phyloP scores from a whole-genome alignment of 148 eudicot genomes.

The Rheum nobile region DNA sequence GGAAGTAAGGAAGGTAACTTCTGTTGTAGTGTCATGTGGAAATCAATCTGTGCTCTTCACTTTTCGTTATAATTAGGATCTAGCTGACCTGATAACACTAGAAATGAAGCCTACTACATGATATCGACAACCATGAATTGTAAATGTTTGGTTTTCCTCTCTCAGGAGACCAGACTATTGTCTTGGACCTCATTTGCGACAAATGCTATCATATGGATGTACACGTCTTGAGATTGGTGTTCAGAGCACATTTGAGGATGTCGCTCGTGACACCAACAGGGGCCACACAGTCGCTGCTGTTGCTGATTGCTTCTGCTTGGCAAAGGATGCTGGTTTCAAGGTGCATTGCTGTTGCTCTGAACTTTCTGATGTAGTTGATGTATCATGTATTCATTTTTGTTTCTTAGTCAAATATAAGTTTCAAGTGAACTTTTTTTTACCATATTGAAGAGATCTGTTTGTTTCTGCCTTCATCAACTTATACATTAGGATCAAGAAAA shows the following conservation, averaged over 20 bases:
- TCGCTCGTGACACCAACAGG: conserved; percentile 95
- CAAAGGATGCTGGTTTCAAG: conserved; percentile 99
- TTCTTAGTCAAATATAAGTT: not conserved
- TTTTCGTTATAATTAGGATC: not conserved
- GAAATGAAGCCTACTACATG: not conserved
- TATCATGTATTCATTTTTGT: not conserved
- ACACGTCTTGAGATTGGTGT: conserved; percentile 98
- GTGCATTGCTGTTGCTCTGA: conserved; percentile 21
- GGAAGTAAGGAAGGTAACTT: not conserved
- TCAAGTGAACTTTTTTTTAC: not conserved
- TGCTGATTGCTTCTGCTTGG: conserved; percentile 95
- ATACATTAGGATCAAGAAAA: not conserved
- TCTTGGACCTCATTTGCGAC: conserved; percentile 95
- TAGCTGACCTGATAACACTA: not conserved
- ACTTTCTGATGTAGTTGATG: conserved; percentile 5
- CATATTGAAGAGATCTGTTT: not conserved
- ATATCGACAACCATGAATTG: not conserved
- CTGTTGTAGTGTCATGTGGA: not conserved
- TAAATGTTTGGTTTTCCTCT: not conserved
- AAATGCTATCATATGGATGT: conserved; percentile 94
- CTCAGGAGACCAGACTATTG: conserved; percentile 97
- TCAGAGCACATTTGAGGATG: conserved; percentile 98
- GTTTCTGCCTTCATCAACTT: not conserved
- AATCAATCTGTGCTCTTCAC: not conserved
- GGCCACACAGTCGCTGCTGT: conserved; percentile 99